Conservation (phyloP, 257 asterid genomes). For the Galeopsis tetrahit region DNA sequence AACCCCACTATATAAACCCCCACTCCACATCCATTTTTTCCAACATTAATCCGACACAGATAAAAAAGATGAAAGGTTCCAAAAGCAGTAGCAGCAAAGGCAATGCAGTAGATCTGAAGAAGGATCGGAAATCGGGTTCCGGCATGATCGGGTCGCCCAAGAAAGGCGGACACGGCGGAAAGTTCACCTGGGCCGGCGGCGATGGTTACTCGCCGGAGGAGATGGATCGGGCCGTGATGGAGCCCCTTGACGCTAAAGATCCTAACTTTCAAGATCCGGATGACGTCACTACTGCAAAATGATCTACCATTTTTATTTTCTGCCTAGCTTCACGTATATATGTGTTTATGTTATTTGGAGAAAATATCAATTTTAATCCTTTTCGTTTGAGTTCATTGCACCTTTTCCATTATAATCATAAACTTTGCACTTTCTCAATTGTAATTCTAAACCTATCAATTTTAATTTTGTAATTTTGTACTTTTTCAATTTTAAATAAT, state of each 20-base stretch:
- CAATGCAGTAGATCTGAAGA: constrained; percentile 41
- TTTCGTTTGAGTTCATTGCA: no score
- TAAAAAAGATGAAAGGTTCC: constrained; percentile 48
- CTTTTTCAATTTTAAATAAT: no score
- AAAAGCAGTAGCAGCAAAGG: constrained; percentile 39
- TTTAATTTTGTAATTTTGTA: no score
- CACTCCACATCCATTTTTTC: no score
- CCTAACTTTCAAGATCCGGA: constrained; percentile 67
- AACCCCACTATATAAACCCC: no score
- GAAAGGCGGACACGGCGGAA: constrained; percentile 91
- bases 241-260: constrained; percentile 57
- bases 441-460: no score
- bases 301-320: background rate
- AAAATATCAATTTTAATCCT: no score
- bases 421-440: no score
- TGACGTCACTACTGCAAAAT: background rate
- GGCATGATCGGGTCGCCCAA: constrained; percentile 80
- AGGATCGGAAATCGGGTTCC: constrained; percentile 65
- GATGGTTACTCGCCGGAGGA: constrained; percentile 68
- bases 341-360: no score
- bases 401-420: no score
- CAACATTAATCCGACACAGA: no score
- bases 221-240: constrained; percentile 45
- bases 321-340: no score
- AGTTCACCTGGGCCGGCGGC: constrained; percentile 90